These are phyloP conservation scores for Termitomyces sp. DNA, from an alignment of 768 basidiomycete species.

Conservation along the genomic window DNA sequence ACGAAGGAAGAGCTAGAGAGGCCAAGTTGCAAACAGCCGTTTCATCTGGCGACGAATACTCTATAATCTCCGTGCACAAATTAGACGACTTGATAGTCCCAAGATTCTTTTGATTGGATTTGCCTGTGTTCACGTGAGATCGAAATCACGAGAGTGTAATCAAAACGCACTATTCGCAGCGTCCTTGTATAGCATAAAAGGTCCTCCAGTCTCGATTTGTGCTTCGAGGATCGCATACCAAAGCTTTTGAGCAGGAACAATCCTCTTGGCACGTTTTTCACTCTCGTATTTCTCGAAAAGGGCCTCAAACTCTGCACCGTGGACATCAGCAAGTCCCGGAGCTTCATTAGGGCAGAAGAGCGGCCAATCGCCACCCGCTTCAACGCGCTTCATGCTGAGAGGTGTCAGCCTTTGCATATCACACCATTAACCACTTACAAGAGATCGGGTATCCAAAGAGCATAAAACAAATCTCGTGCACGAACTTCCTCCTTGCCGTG, in stretches of 20 bases:
- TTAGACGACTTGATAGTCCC: conserved; percentile 99
- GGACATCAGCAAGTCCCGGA: conserved; percentile 81
- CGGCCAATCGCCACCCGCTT: conserved; percentile 85
- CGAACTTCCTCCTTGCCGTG: conserved; percentile 98
- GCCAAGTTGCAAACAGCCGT: conserved; percentile 98
- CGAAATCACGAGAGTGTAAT: background rate
- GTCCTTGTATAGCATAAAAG: conserved; percentile 99
- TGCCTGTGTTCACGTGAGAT: conserved; percentile 43
- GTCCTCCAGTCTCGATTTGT: conserved; percentile 98
- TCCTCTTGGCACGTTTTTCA: conserved; percentile 82
- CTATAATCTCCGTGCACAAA: conserved; percentile 97
- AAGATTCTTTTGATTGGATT: conserved; percentile 98
- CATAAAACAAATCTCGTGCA: conserved; percentile 96
- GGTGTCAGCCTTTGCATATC: background rate
- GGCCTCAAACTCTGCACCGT: conserved; percentile 84
- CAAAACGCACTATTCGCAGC: conserved; percentile 73
- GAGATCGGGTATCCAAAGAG: conserved; percentile 95
- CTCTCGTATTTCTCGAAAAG: conserved; percentile 85
- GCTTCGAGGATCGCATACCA: conserved; percentile 98
- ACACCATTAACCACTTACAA: conserved; percentile 52
- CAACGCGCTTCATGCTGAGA: conserved; percentile 92
- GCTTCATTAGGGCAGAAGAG: conserved; percentile 98
- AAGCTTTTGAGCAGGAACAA: conserved; percentile 90
- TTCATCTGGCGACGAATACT: conserved; percentile 96
- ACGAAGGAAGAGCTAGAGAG: conserved; percentile 91